Percentiles rank a stretch among this genome's conserved stretches.
phyloP scores from a whole-genome alignment of 2,329 filamentous ascomycete species.

The Aspergillus sp. region DNA sequence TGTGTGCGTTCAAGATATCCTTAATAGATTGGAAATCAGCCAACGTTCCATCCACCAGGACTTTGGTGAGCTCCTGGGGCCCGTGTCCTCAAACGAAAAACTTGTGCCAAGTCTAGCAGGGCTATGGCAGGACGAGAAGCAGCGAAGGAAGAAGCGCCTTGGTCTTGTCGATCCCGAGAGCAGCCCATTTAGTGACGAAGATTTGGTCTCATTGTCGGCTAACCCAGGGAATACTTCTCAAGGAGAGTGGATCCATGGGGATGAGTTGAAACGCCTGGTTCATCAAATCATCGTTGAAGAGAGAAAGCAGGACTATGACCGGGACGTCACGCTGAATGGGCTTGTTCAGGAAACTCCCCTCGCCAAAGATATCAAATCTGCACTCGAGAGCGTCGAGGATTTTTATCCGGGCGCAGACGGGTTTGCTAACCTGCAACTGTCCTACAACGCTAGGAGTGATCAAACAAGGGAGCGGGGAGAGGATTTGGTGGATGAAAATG shows the following conservation, averaged over 20 bases:
- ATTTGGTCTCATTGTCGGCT: slow-evolving; percentile 85
- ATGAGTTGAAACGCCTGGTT: slow-evolving; percentile 74
- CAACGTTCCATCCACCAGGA: slow-evolving; percentile 83
- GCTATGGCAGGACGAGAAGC: slow-evolving; percentile 88
- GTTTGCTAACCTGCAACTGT: slow-evolving; percentile 27
- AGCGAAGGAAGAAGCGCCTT: slow-evolving; percentile 74
- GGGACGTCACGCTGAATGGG: slow-evolving; percentile 62
- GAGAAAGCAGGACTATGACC: slow-evolving; percentile 51
- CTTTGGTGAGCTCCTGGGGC: slow-evolving; percentile 73
- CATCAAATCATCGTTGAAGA: slow-evolving; percentile 68
- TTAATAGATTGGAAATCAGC: slow-evolving; percentile 77
- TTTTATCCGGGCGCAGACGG: slow-evolving; percentile 72
- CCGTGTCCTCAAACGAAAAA: slow-evolving; percentile 71
- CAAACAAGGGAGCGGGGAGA: slow-evolving; percentile 25
- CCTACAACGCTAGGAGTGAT: slow-evolving; percentile 15
- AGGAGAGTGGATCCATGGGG: slow-evolving; percentile 92
- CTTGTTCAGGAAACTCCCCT: slow-evolving; percentile 64
- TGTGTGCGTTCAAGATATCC: slow-evolving; percentile 82
- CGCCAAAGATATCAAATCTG: slow-evolving; percentile 70
- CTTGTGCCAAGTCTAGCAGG: slow-evolving; percentile 93
- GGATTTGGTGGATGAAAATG: slow-evolving; percentile 68
- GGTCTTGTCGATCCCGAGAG: slow-evolving; percentile 65
- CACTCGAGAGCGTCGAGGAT: slow-evolving; percentile 83
- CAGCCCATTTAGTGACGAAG: slow-evolving; percentile 80
- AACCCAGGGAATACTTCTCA: slow-evolving; percentile 72